Evolutionary conservation across 768 basidiomycete species (phyloP), one percentile per base, ranked within the genome.

Genomic region (Suillus subaureus): DNA sequence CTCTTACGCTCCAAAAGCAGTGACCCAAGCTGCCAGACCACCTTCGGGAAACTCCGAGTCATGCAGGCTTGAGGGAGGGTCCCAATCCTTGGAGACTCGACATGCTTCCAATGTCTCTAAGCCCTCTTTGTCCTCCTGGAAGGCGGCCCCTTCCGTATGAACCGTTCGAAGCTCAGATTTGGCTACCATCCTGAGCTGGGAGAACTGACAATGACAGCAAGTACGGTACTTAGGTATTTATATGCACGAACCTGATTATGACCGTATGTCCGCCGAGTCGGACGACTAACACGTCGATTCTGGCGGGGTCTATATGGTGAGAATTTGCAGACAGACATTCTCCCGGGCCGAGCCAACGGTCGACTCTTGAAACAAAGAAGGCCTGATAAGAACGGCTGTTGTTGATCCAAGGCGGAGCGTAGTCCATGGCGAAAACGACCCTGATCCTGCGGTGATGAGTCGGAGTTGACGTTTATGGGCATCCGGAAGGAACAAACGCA

Each of bases 361-460:
- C 43, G 21, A 43, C 43, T 18, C 9, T 40, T 11, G 43, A 45
- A 45, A 11, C 2, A 68, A 61, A 51, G 56, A 31, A 57, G 43
- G 42, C 21, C 42, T 43, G 64, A 45, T 57, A 45, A 37, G n/a
- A 65, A 65, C 49, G 66, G 37, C 64, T 37, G 71, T 75, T 68
- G 70, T 69, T 70, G 57, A 68, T 74, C 75, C 72, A 71, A 68
- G 67, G 66, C 64, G 55, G 54, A 68, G 68, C 71, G 63, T 75
- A 73, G 75, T 77, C 76, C 76, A 64, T 75, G 69, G 62, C 47
- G 64, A 66, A 68, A 63, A 16, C 40, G 6, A 6, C 33, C 33
- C 33, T 33, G 16, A 18, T 18, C 40, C 16, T 42, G 16, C 15
- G 6, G 18, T 42, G 7, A 4, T 18, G 42, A 42, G 42, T 18